Conservation (phyloP, 129 eudicot species). For the Lactuca sativa region DNA sequence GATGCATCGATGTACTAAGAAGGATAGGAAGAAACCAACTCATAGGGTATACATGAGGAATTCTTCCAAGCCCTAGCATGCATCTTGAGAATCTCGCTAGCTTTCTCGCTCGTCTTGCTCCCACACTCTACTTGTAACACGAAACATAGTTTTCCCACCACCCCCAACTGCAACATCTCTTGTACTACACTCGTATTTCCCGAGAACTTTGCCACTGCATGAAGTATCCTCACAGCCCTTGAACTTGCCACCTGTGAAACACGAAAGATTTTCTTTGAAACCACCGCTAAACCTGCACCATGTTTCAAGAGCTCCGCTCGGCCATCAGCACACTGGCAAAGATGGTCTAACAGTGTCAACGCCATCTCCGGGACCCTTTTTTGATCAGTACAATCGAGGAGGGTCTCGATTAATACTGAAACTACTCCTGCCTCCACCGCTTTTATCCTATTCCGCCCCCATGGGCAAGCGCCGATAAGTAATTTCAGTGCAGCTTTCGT, state of each 20-base stretch:
- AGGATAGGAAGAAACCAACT: slow-evolving; percentile 42
- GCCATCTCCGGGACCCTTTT: slow-evolving; percentile 47
- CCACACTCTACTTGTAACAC: slow-evolving; percentile 57
- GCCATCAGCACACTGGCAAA: slow-evolving; percentile 67
- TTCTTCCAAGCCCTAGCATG: slow-evolving; percentile 60
- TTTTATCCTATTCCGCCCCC: slow-evolving; percentile 56
- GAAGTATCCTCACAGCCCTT: slow-evolving; percentile 51
- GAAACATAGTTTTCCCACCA: slow-evolving; percentile 56
- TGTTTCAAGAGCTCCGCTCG: slow-evolving; percentile 55
- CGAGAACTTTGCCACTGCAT: slow-evolving; percentile 42
- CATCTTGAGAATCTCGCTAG: slow-evolving; percentile 55
- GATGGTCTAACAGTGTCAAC: slow-evolving; percentile 39
- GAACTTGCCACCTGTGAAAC: slow-evolving; percentile 52
- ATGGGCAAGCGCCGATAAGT: slow-evolving; percentile 37
- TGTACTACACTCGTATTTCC: slow-evolving; percentile 43
- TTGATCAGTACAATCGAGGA: slow-evolving; percentile 34
- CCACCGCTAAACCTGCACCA: slow-evolving; percentile 65
- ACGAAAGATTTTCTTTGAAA: slow-evolving; percentile 64
- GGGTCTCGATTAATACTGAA: slow-evolving; percentile 30
- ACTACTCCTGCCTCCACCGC: slow-evolving; percentile 59
- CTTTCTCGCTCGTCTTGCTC: slow-evolving; percentile 51
- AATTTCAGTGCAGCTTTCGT: slow-evolving; percentile 53
- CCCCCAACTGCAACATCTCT: slow-evolving; percentile 72
- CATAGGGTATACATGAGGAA: slow-evolving; percentile 50
- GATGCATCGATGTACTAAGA: slow-evolving; percentile 13